phyloP scores from a whole-genome alignment of 768 basidiomycete species.

The Hypsizygus marmoreus region DNA sequence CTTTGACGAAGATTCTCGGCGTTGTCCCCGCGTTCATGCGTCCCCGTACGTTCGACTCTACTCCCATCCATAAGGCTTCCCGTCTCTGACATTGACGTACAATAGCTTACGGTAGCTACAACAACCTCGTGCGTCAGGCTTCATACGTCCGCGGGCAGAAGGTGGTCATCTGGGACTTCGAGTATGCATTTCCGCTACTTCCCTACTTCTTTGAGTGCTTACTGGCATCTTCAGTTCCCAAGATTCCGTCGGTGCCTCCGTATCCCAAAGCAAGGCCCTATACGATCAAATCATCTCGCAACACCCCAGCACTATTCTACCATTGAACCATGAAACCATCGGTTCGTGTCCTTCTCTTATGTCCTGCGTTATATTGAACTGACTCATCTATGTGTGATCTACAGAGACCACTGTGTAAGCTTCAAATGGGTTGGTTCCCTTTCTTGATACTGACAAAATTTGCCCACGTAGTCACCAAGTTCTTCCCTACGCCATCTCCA shows the following conservation, averaged over 20 bases:
- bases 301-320: slow-evolving; percentile 37
- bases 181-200: slow-evolving; percentile 10
- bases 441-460: background rate
- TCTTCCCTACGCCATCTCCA: slow-evolving; percentile 38
- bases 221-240: slow-evolving; percentile 28
- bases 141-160: slow-evolving; percentile 36
- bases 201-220: background rate
- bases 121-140: slow-evolving; percentile 45
- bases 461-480: slow-evolving; percentile 31
- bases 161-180: slow-evolving; percentile 38
- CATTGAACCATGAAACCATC: slow-evolving; percentile 45
- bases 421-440: background rate
- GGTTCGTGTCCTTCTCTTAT: slow-evolving; percentile 21
- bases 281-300: slow-evolving; percentile 29
- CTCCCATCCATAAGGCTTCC: background rate
- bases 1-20: slow-evolving; percentile 42
- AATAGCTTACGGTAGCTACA: slow-evolving; percentile 47
- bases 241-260: slow-evolving; percentile 39
- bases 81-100: background rate
- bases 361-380: background rate
- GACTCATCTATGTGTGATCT: no score
- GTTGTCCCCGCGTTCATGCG: slow-evolving; percentile 49
- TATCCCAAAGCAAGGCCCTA: slow-evolving; percentile 28
- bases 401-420: slow-evolving; percentile 40
- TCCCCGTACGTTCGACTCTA: slow-evolving; percentile 33